These are phyloP conservation scores for Amphibolis antarctica DNA, from an alignment of 106 monocot genomes.

Conservation along the genomic window DNA sequence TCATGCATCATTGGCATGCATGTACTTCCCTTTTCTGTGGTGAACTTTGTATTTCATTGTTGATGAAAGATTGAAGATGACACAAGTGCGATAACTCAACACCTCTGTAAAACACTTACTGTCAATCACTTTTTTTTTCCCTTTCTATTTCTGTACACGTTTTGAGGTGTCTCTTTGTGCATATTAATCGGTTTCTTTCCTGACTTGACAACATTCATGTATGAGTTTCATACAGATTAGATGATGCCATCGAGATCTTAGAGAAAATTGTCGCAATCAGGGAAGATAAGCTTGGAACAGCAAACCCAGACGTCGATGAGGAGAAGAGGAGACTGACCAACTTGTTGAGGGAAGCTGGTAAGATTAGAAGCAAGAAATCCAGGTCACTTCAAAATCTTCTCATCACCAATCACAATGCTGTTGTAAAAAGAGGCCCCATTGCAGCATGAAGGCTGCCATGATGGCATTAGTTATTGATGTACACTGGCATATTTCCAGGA, in stretches of 20 bases:
- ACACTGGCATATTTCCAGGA: neutral
- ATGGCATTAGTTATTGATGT: neutral
- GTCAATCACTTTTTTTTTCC: too few relatives aligned
- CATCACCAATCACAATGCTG: constrained; percentile 23
- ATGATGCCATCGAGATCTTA: constrained; percentile 56
- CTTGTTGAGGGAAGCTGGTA: constrained; percentile 52
- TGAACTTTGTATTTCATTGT: too few relatives aligned
- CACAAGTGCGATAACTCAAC: too few relatives aligned
- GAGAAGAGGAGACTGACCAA: constrained; percentile 59
- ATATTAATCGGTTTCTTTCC: neutral
- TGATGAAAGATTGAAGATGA: too few relatives aligned
- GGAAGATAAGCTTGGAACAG: constrained; percentile 71
- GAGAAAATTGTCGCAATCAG: constrained; percentile 53
- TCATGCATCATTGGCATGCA: too few relatives aligned
- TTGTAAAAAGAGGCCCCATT: constrained; percentile 14
- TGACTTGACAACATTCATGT: neutral
- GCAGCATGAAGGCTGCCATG: constrained; percentile 15
- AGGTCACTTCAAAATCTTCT: constrained; percentile 45
- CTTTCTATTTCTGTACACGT: too few relatives aligned
- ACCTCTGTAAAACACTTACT: too few relatives aligned
- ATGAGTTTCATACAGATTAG: constrained; percentile 25
- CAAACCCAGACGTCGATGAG: constrained; percentile 67
- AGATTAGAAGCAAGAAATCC: constrained; percentile 42
- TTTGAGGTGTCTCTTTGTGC: too few relatives aligned
- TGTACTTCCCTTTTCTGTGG: too few relatives aligned